These are phyloP conservation scores for Osmanthus fragrans DNA, from an alignment of 257 asterid species.

Conservation along the genomic window DNA sequence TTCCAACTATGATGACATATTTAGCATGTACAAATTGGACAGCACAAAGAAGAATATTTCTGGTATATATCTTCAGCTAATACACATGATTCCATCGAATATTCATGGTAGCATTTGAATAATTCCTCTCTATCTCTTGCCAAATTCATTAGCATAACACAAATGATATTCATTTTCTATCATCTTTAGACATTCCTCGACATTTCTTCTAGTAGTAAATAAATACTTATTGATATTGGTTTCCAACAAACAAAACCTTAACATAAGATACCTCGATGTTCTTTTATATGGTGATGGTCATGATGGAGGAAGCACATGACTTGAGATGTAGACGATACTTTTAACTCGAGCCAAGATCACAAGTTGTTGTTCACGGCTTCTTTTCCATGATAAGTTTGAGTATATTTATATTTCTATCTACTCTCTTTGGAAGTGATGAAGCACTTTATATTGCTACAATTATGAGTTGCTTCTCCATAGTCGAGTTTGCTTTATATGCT, in stretches of 20 bases:
- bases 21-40: too few species aligned
- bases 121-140: too few species aligned
- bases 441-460: neutral
- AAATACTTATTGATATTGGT: neutral
- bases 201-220: neutral
- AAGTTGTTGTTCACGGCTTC: conserved; percentile 43
- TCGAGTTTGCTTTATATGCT: neutral
- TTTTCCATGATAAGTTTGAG: neutral
- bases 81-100: neutral
- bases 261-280: neutral
- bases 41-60: neutral
- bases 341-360: neutral
- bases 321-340: neutral
- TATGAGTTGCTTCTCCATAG: too few species aligned
- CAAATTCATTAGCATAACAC: too few species aligned
- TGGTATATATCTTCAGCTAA: neutral
- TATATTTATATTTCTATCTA: neutral
- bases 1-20: too few species aligned
- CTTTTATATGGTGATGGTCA: neutral
- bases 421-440: neutral
- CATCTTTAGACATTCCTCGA: too few species aligned
- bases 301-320: neutral
- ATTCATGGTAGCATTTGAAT: neutral
- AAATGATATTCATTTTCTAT: neutral
- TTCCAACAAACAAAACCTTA: neutral